Percentiles rank a stretch among this genome's conserved stretches.
Evolutionary conservation across 2,329 filamentous ascomycete genomes (phyloP).

Genomic region (Diaporthe nobilis): DNA sequence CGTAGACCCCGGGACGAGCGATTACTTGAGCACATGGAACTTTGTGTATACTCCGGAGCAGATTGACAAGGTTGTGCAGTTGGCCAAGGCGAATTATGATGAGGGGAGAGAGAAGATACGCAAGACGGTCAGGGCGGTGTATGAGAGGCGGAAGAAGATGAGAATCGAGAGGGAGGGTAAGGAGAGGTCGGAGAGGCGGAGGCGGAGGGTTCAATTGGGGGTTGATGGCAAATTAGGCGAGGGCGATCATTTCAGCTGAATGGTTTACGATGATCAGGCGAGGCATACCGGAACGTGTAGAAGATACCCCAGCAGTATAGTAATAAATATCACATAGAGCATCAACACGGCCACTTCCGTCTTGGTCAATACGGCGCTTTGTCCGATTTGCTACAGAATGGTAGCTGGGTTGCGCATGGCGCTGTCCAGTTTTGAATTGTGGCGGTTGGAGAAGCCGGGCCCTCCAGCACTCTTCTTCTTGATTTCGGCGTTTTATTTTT

Average conservation of each 20-base stretch:
- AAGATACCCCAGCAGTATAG: constrained; percentile 37
- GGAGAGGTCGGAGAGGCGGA: constrained; percentile 56
- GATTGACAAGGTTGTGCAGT: constrained; percentile 84
- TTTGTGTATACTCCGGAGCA: constrained; percentile 95
- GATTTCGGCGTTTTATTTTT: constrained; percentile 17
- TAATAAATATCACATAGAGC: neutral
- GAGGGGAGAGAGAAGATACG: constrained; percentile 86
- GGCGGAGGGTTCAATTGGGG: constrained; percentile 64
- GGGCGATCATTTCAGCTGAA: constrained; percentile 76
- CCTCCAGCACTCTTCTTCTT: neutral
- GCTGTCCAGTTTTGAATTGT: no score
- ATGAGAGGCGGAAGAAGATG: constrained; percentile 86
- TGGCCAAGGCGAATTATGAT: constrained; percentile 88
- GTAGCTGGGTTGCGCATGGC: neutral
- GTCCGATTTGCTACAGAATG: neutral
- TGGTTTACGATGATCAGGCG: neutral
- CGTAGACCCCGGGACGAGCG: constrained; percentile 85
- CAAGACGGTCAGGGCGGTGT: constrained; percentile 86
- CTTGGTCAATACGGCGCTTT: neutral
- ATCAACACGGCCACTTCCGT: neutral
- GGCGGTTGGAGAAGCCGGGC: neutral
- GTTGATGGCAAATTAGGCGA: constrained; percentile 70
- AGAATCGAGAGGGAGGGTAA: constrained; percentile 68
- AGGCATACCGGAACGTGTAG: neutral
- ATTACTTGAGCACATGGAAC: constrained; percentile 97